Evolutionary conservation across 2,329 filamentous ascomycete genomes (phyloP), one percentile per base, ranked within the genome.

Genomic region (Scleromitrula shiraiana): DNA sequence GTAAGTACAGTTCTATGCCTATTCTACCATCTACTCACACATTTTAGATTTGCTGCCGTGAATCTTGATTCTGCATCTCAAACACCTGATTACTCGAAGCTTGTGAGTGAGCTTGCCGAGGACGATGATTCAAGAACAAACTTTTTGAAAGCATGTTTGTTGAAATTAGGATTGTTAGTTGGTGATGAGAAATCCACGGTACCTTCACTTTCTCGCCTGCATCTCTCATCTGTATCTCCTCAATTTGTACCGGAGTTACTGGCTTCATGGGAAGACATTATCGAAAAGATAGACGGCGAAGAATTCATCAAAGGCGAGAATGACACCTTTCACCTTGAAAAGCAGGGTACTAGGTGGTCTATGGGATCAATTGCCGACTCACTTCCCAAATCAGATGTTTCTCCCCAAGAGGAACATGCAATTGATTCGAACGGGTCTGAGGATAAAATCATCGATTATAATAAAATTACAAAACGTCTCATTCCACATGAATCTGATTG

Each of bases 291-390:
- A 42, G 76, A 82, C 32, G 78, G 76, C 2, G 74, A 83, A 50
- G 80, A 88, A 56, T 81, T 82, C 59, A 82, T 97, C 62, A 82
- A 80, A 58, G 88, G 80, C 49, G 87, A 90, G 54, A 83, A 85
- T 52, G 91, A 97, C 59, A 84, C 78, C 0, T 97, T 97, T 62
- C 79, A 81, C 46, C 70, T 96, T 27, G 78, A 90, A 58, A 85
- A 80, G 38, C 74, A 79, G 5, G 73, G 75, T 9, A 80, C 78
- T 1, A 69, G 72, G 20, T 82, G 79, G 76, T 75, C 71, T 12
- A 67, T 85, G 55, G 68, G 68, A 23, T 70, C 73, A 19, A 63
- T 87, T 35, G 71, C 71, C 38, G 67, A 76, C 32, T 70, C 77
- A 7, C 68, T 87, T 52, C 55, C 59, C 24, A 19, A 53, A 39